A percentile compares a stretch with the other conserved stretches of the same genome.
Conservation (phyloP, 129 eudicot species). For the Artemisia argyi region DNA sequence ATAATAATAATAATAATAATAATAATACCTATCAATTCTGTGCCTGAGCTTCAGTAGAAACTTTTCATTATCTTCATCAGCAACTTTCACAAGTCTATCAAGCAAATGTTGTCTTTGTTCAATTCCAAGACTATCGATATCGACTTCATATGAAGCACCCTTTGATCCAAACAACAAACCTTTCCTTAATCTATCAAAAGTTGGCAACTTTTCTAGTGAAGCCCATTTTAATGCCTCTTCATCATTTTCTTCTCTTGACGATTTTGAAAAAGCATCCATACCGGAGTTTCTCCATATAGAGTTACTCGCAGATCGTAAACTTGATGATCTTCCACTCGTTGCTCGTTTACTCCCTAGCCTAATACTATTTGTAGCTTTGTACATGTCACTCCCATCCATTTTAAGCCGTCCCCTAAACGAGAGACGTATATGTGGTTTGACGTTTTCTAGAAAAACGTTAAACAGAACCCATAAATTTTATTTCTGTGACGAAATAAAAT, state of each 20-base stretch:
- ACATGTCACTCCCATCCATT: slow-evolving; percentile 43
- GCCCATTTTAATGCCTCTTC: slow-evolving; percentile 97
- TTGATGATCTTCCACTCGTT: slow-evolving; percentile 27
- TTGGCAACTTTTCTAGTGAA: slow-evolving; percentile 80
- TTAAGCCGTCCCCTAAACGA: neutral
- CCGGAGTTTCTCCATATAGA: slow-evolving; percentile 56
- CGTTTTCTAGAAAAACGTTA: too few species aligned
- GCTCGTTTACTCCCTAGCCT: slow-evolving; percentile 16
- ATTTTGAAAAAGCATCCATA: slow-evolving; percentile 53
- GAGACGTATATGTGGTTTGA: too few species aligned
- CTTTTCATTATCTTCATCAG: slow-evolving; percentile 82
- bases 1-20: too few species aligned
- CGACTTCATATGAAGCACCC: slow-evolving; percentile 57
- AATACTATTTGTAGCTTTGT: slow-evolving; percentile 33
- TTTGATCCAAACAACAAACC: slow-evolving; percentile 62
- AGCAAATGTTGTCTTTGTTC: slow-evolving; percentile 51
- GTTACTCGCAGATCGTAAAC: slow-evolving; percentile 48
- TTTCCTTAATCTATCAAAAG: slow-evolving; percentile 71
- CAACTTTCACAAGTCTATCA: slow-evolving; percentile 58
- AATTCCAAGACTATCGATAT: slow-evolving; percentile 54
- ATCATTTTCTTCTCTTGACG: slow-evolving; percentile 66
- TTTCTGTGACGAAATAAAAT: too few species aligned
- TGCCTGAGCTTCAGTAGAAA: slow-evolving; percentile 66
- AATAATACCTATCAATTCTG: slow-evolving; percentile 50
- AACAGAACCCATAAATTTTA: too few species aligned